phyloP scores from a whole-genome alignment of 2,329 filamentous ascomycete species.

The Aspergillus novofumigatus region DNA sequence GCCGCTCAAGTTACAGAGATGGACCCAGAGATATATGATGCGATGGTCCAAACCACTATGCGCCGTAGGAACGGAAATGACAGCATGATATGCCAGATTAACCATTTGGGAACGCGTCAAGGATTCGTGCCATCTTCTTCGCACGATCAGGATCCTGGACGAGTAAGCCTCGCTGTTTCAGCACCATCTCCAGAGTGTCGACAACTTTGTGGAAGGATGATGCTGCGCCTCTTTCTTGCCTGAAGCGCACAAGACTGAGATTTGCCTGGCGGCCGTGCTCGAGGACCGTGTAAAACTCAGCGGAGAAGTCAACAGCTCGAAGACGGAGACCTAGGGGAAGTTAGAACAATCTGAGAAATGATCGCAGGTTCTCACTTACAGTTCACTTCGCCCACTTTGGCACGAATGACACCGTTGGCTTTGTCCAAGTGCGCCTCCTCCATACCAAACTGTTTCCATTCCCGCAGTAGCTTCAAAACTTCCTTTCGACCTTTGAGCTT shows the following conservation, averaged over 20 bases:
- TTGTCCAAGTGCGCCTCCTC: constrained; percentile 75
- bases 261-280: constrained; percentile 75
- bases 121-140: constrained; percentile 60
- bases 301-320: constrained; percentile 82
- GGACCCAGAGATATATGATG: background rate
- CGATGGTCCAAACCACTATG: background rate
- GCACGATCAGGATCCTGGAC: constrained; percentile 63
- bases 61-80: background rate
- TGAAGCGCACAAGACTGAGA: constrained; percentile 78
- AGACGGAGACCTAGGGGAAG: constrained; percentile 67
- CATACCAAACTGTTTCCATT: constrained; percentile 81
- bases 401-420: constrained; percentile 73
- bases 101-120: constrained; percentile 25
- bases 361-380: constrained; percentile 55
- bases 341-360: constrained; percentile 7
- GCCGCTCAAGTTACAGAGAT: background rate
- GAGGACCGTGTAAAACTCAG: constrained; percentile 83
- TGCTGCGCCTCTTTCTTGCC: constrained; percentile 85
- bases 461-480: constrained; percentile 67
- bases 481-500: constrained; percentile 73
- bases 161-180: constrained; percentile 62
- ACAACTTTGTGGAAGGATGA: constrained; percentile 83
- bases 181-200: constrained; percentile 67
- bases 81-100: constrained; percentile 1
- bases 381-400: constrained; percentile 70